These are phyloP conservation scores for Alternaria gaisen DNA, from an alignment of 2,329 filamentous ascomycete species.

Conservation along the genomic window DNA sequence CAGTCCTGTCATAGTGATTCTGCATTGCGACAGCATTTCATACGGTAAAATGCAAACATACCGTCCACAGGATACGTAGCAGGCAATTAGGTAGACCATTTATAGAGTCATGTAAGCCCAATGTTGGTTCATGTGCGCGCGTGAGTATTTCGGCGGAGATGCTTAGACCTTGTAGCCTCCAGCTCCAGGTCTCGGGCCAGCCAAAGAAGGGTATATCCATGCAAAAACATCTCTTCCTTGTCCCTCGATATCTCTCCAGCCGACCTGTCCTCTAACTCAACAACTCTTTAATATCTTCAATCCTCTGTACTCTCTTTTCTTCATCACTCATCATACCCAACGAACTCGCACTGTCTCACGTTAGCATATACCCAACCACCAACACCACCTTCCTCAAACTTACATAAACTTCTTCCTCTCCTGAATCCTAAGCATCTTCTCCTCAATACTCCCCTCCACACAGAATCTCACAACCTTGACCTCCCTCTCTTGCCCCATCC, in stretches of 20 bases:
- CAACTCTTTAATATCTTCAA: slow-evolving; percentile 93
- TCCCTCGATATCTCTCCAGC: neutral
- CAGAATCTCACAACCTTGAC: slow-evolving; percentile 90
- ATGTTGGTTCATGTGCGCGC: neutral
- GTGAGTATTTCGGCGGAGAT: no score
- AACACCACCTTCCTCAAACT: slow-evolving; percentile 54
- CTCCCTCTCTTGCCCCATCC: slow-evolving; percentile 90
- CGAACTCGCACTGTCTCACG: slow-evolving; percentile 76
- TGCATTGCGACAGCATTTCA: neutral
- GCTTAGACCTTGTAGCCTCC: neutral
- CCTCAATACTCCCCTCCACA: slow-evolving; percentile 89
- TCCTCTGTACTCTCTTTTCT: slow-evolving; percentile 86
- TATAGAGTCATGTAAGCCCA: neutral
- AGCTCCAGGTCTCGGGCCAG: neutral
- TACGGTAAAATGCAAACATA: neutral
- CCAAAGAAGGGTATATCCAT: neutral
- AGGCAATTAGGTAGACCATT: no score
- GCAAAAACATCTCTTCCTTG: neutral
- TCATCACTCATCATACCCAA: slow-evolving; percentile 95
- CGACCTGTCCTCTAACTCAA: slow-evolving; percentile 63
- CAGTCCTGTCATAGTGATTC: neutral
- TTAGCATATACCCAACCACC: slow-evolving; percentile 29
- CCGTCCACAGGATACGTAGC: neutral
- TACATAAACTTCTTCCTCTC: slow-evolving; percentile 96
- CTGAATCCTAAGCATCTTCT: slow-evolving; percentile 92